Percentiles rank a stretch among this genome's conserved stretches.
These are phyloP conservation scores for Mycena leptocephala DNA, from an alignment of 768 basidiomycete species.

Conservation along the genomic window DNA sequence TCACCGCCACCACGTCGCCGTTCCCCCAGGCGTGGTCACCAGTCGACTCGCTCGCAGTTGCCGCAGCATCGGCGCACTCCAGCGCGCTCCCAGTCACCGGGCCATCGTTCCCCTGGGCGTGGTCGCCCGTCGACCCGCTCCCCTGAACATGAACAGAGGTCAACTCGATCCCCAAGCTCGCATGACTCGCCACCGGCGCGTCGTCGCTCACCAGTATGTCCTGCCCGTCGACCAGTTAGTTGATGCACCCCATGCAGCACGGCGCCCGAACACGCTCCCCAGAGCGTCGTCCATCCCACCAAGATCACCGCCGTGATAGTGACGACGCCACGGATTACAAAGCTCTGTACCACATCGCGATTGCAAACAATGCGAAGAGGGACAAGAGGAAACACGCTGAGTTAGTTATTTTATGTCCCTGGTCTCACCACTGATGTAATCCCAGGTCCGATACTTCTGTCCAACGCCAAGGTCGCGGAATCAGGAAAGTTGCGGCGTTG, in stretches of 20 bases:
- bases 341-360: background rate
- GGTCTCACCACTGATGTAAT: background rate
- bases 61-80: no score
- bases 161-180: background rate
- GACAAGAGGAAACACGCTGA: background rate
- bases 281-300: background rate
- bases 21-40: no score
- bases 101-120: no score
- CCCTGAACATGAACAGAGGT: no score
- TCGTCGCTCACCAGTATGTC: no score
- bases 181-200: background rate
- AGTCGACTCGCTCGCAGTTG: no score
- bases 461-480: slow-evolving; percentile 1
- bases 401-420: background rate
- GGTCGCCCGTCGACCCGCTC: no score
- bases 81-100: no score
- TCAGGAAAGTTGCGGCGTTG: background rate
- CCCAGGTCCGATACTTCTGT: background rate
- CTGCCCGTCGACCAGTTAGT: no score
- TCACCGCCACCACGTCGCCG: background rate
- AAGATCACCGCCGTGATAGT: no score
- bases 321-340: background rate
- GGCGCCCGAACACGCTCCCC: background rate
- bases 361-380: background rate
- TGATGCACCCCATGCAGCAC: no score